Conservation (phyloP, 2,329 filamentous ascomycete species). For the Chalara sp. region DNA sequence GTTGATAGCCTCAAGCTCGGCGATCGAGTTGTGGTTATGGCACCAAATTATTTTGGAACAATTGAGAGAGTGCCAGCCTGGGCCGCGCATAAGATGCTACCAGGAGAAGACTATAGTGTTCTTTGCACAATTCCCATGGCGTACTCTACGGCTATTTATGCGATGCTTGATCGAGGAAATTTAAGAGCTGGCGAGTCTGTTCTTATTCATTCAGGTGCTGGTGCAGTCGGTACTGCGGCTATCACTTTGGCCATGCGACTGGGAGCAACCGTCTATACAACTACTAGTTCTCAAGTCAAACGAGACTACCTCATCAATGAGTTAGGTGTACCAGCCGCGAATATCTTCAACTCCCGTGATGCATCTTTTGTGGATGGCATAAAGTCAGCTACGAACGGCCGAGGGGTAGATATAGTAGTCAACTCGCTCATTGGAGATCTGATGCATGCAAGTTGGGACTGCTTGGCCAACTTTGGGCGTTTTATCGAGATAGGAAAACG, state of each 20-base stretch:
- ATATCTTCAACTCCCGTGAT: neutral
- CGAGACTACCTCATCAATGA: neutral
- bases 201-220: neutral
- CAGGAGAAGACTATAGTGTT: no score
- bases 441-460: neutral
- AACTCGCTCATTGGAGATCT: neutral
- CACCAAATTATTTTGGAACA: constrained; percentile 16
- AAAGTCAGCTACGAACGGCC: neutral
- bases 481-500: neutral
- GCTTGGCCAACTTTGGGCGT: neutral
- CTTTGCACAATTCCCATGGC: no score
- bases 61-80: constrained; percentile 17
- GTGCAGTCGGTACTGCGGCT: neutral
- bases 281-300: neutral
- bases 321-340: neutral
- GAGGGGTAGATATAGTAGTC: neutral
- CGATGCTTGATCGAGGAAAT: neutral
- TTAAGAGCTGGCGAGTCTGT: neutral
- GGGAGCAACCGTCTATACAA: neutral
- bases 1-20: no score
- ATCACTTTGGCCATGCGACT: neutral
- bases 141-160: neutral
- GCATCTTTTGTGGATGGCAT: neutral
- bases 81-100: no score
- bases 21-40: constrained; percentile 13